Evolutionary conservation across 345 rosid genomes (phyloP).

Genomic region (Brassica rapa): DNA sequence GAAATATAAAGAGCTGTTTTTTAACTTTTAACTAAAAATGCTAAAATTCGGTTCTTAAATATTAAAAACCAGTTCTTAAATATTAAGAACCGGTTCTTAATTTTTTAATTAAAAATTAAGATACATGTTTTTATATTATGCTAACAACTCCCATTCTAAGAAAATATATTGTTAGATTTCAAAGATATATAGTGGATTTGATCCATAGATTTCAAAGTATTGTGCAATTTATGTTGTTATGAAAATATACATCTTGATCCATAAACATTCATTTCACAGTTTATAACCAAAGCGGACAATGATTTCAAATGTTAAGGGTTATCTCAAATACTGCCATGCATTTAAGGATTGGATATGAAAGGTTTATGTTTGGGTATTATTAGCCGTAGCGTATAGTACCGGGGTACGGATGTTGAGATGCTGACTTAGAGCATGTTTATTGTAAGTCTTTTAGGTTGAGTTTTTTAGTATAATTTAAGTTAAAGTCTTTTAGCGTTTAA

Average conservation of each 20-base stretch:
- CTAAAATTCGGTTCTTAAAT: too few relatives aligned
- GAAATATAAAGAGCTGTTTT: too few relatives aligned
- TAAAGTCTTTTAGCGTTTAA: too few relatives aligned
- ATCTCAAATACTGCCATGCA: neutral
- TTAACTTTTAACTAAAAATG: too few relatives aligned
- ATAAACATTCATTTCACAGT: neutral
- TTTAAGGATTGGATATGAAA: neutral
- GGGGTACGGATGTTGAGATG: neutral
- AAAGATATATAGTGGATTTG: neutral
- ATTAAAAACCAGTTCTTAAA: too few relatives aligned
- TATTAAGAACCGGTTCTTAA: too few relatives aligned
- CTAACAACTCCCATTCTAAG: too few relatives aligned
- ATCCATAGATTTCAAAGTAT: neutral
- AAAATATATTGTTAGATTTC: too few relatives aligned
- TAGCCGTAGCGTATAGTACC: neutral
- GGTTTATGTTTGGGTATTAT: neutral
- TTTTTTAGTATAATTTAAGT: too few relatives aligned
- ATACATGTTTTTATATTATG: too few relatives aligned
- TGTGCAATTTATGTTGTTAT: neutral
- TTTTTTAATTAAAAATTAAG: too few relatives aligned
- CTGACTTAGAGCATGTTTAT: neutral
- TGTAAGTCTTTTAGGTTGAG: too few relatives aligned
- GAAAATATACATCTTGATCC: neutral
- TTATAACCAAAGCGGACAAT: neutral
- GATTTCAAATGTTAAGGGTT: neutral